Evolutionary conservation across 805 yeast species (phyloP), one percentile per base, ranked within the genome.

Genomic region (Huiozyma sinensis): DNA sequence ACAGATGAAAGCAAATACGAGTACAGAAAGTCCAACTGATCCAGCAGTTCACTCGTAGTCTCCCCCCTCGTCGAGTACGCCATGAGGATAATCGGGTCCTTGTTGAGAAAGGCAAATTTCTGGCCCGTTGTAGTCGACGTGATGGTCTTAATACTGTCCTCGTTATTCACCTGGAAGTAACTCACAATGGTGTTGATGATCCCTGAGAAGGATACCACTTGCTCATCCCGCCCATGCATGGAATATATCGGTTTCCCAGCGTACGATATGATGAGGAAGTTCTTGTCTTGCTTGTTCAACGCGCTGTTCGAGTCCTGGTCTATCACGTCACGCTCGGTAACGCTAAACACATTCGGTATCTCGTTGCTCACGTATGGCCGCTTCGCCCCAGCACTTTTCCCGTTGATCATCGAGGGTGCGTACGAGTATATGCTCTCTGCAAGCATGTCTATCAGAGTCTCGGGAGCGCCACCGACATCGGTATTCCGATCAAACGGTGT

Each of bases 201-300:
- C 0, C 95, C 95, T 67, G 82, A 77, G 53, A 82, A 81, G 0
- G 86, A 81, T 38, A 83, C 64, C 2, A 82, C 68, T 30, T 47
- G 42, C 33, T 77, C 80, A 43, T 84, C 89, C 2, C 77, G 66
- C 2, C 92, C 94, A 57, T 79, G 76, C 70, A 81, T 68, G 1
- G 94, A 76, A 61, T 82, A 88, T 6, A 88, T 81, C 2, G 95
- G 95, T 58, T 88, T 88, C 0, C 96, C 96, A 1, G 96, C 95
- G 2, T 79, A 67, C 0, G 95, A 83, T 7, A 88, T 66, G 3
- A 88, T 75, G 52, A 85, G 82, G 55, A 82, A 84, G 47, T 87
- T 94, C 58, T 86, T 87, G 38, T 63, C 63, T 28, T 46, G 44
- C 1, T 39, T 31, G 7, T 40, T 34, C 2, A 44, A 27, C 8